Evolutionary conservation across 805 yeast species (phyloP).

Genomic region (Starmerella geochares): DNA sequence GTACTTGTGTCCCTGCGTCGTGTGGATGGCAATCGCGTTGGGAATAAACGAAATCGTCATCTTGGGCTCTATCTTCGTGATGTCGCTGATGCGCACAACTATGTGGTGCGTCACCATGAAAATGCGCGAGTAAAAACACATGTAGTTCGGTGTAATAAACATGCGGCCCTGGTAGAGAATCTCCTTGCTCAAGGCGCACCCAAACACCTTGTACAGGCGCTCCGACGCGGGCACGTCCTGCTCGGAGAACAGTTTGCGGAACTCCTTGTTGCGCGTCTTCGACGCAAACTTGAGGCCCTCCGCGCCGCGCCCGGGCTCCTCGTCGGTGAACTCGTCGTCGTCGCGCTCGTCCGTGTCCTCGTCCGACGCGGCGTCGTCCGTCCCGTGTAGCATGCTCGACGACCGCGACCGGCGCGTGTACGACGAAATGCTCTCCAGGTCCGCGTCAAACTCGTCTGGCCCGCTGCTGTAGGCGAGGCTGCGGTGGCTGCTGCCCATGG

Average conservation of each 20-base stretch:
- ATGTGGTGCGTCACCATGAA: slow-evolving; percentile 85
- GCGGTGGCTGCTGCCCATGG: slow-evolving; percentile 3
- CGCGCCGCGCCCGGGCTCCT: slow-evolving; percentile 7
- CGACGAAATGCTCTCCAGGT: slow-evolving; percentile 2
- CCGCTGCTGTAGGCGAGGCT: background rate
- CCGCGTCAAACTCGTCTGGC: background rate
- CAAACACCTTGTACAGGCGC: slow-evolving; percentile 35
- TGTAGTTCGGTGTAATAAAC: slow-evolving; percentile 63
- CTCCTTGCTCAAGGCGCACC: slow-evolving; percentile 82
- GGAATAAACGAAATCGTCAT: slow-evolving; percentile 84
- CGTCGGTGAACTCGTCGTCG: slow-evolving; percentile 6
- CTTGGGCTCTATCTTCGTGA: slow-evolving; percentile 64
- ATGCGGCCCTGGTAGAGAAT: slow-evolving; percentile 79
- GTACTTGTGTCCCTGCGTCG: slow-evolving; percentile 41
- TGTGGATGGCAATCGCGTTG: slow-evolving; percentile 66
- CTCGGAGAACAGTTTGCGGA: slow-evolving; percentile 53
- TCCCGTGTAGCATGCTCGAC: background rate
- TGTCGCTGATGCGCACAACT: slow-evolving; percentile 59
- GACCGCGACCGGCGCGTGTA: slow-evolving; percentile 4
- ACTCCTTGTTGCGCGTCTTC: slow-evolving; percentile 56
- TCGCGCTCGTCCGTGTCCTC: slow-evolving; percentile 4
- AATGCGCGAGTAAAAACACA: slow-evolving; percentile 79
- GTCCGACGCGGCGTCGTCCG: background rate
- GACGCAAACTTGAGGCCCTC: slow-evolving; percentile 37
- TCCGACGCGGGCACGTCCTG: slow-evolving; percentile 12